Evolutionary conservation across 1,284 basidiomycete genomes (phyloP).

Genomic region (Chiua sp.): DNA sequence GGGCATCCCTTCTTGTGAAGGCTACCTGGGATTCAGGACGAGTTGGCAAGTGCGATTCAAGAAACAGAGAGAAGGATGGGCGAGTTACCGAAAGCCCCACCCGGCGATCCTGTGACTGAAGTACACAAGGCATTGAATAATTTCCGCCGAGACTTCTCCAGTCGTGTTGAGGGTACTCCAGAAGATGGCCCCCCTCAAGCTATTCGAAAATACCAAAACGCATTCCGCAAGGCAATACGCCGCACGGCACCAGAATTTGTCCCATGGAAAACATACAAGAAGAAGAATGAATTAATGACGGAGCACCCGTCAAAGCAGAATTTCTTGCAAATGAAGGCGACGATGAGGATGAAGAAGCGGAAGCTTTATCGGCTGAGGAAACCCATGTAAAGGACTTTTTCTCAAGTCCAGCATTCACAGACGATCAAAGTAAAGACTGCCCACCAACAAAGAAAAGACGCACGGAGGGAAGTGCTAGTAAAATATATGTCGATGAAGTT

Average conservation of each 20-base stretch:
- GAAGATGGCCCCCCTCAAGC: constrained; percentile 54
- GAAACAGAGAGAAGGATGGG: constrained; percentile 42
- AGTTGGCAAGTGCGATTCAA: constrained; percentile 49
- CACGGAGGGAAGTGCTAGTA: not conserved
- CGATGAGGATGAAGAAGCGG: constrained; percentile 19
- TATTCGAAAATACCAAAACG: constrained; percentile 52
- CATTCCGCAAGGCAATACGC: constrained; percentile 52
- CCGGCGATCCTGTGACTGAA: constrained; percentile 20
- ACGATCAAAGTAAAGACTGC: not conserved
- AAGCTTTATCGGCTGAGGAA: constrained; percentile 22
- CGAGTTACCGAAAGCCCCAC: constrained; percentile 55
- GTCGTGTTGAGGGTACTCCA: constrained; percentile 56
- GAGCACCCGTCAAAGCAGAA: constrained; percentile 13
- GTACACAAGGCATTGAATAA: constrained; percentile 52
- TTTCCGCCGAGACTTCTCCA: constrained; percentile 50
- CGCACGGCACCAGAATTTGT: constrained; percentile 55
- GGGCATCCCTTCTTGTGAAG: constrained; percentile 38
- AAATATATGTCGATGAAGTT: constrained; percentile 63
- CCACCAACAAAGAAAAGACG: not conserved
- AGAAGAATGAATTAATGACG: not conserved
- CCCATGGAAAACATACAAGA: constrained; percentile 31
- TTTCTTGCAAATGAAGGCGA: constrained; percentile 45
- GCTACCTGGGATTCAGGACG: constrained; percentile 61
- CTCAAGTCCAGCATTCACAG: no score
- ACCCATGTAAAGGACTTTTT: no score